Conservation (phyloP, 306 rosid genomes). For the Erythrophleum fordii region DNA sequence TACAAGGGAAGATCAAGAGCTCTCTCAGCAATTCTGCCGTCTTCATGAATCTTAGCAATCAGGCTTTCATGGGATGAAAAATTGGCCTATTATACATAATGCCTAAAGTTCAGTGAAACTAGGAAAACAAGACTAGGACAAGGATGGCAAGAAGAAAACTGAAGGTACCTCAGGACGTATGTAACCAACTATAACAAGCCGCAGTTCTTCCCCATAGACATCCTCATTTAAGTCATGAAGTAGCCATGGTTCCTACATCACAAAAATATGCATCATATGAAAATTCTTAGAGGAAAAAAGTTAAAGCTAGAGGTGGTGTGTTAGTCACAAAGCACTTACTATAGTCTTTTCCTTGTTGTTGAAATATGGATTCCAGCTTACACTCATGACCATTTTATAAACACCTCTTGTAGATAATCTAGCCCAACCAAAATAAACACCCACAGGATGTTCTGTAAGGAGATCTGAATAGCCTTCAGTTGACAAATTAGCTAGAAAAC, state of each 20-base stretch:
- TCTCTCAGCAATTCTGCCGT: slow-evolving; percentile 67
- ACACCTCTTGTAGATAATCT: slow-evolving; percentile 68
- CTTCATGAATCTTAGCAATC: slow-evolving; percentile 81
- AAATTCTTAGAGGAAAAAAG: slow-evolving; percentile 23
- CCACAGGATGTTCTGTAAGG: slow-evolving; percentile 80
- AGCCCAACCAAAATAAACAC: slow-evolving; percentile 98
- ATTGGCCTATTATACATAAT: slow-evolving; percentile 63
- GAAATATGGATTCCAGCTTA: slow-evolving; percentile 95
- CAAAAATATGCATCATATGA: slow-evolving; percentile 18
- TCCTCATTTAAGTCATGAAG: slow-evolving; percentile 78
- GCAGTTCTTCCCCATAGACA: slow-evolving; percentile 86
- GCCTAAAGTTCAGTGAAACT: slow-evolving; percentile 39
- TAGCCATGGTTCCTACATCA: slow-evolving; percentile 90
- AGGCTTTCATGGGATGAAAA: slow-evolving; percentile 79
- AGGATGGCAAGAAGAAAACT: slow-evolving; percentile 15
- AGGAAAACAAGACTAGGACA: background rate
- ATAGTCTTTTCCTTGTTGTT: slow-evolving; percentile 86
- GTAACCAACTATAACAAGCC: slow-evolving; percentile 86
- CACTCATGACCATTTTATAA: slow-evolving; percentile 93
- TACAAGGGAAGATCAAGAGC: slow-evolving; percentile 91
- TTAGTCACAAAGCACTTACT: slow-evolving; percentile 51
- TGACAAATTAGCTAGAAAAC: slow-evolving; percentile 80
- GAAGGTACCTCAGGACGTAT: slow-evolving; percentile 82
- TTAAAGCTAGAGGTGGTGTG: slow-evolving; percentile 25
- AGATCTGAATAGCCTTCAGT: slow-evolving; percentile 63